Evolutionary conservation across 163 green algal genomes (phyloP).

Genomic region (Scenedesmus sp.): DNA sequence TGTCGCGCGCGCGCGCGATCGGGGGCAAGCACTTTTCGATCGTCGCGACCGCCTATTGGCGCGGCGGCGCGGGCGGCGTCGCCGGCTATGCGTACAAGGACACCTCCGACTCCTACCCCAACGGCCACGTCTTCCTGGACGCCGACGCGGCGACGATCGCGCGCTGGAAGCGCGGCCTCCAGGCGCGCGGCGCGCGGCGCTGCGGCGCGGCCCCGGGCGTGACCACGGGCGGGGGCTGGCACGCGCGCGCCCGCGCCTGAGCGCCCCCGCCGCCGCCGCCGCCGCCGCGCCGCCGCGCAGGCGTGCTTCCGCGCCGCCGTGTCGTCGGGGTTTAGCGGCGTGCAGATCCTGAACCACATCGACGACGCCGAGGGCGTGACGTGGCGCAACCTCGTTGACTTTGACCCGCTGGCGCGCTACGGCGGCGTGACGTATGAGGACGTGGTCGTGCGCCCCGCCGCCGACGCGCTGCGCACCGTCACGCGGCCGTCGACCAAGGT

Average conservation of each 20-base stretch:
- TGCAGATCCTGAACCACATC: conserved; percentile 51
- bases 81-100: conserved; percentile 36
- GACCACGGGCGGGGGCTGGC: too few species aligned
- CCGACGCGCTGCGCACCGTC: conserved; percentile 40
- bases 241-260: too few species aligned
- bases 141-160: background rate
- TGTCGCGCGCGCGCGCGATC: conserved; percentile 11
- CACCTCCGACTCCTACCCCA: background rate
- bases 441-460: conserved; percentile 33
- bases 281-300: background rate
- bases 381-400: conserved; percentile 41
- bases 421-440: conserved; percentile 43
- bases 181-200: conserved; percentile 9
- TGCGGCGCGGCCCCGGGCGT: too few species aligned
- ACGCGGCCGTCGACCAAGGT: conserved; percentile 36
- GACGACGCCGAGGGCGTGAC: background rate
- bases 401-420: conserved; percentile 28
- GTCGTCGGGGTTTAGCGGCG: conserved; percentile 20
- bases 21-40: conserved; percentile 43
- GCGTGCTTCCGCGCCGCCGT: conserved; percentile 38
- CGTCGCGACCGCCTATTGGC: conserved; percentile 41
- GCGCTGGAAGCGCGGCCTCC: conserved; percentile 39
- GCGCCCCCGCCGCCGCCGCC: too few species aligned
- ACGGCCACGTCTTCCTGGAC: background rate
- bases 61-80: background rate